Evolutionary conservation across 176 grass and related monocot species (phyloP).

Genomic region (Musa acuminata): DNA sequence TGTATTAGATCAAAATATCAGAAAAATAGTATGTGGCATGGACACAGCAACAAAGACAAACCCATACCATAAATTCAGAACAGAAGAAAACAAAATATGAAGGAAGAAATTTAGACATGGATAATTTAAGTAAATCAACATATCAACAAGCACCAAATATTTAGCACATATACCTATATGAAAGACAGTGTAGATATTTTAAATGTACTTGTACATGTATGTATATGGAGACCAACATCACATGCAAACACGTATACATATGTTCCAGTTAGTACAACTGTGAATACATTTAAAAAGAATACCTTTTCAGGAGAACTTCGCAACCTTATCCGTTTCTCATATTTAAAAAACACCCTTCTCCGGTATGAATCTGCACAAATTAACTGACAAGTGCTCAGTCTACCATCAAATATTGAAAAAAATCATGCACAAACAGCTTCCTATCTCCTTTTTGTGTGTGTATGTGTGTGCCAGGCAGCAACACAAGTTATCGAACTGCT

Average conservation of each 20-base stretch:
- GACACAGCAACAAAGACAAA: background rate
- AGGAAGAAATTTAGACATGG: background rate
- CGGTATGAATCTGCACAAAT: slow-evolving; percentile 58
- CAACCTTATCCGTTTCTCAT: slow-evolving; percentile 81
- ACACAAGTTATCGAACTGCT: background rate
- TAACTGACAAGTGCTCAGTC: background rate
- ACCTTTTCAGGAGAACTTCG: slow-evolving; percentile 93
- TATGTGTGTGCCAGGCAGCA: background rate
- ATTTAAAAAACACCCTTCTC: slow-evolving; percentile 96
- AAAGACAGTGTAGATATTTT: too few relatives aligned
- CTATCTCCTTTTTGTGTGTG: background rate
- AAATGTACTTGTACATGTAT: too few relatives aligned
- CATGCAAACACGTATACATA: too few relatives aligned
- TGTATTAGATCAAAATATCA: background rate
- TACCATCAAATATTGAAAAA: background rate
- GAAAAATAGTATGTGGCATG: too few relatives aligned
- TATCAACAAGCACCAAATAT: background rate
- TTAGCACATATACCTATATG: background rate
- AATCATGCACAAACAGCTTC: background rate
- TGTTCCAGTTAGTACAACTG: background rate
- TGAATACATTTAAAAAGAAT: background rate
- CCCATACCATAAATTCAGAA: background rate
- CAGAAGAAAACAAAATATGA: background rate
- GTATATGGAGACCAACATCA: too few relatives aligned
- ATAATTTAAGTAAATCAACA: background rate